Base-by-base conservation (phyloP, 1,139 yeast species). In the Kluyveromyces marxianus region DNA sequence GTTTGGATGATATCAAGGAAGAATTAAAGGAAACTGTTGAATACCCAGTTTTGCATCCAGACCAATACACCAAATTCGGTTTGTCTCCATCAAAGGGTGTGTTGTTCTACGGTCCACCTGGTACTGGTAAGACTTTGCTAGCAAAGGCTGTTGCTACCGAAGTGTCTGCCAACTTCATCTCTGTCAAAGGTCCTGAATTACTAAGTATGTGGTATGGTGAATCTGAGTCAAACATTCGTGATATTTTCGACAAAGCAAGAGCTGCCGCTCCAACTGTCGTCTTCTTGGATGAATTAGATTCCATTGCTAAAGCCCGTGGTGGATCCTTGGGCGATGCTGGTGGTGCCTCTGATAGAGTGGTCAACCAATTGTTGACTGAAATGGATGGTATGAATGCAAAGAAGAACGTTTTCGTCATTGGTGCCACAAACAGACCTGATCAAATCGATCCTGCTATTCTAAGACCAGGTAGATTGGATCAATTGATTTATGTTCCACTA, bases 321-420 rank as follows among this genome's bases (percentile, higher is more conserved):
- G 95, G 88, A 39, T 81, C 89, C 43, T 68, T 70, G 48, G 96
- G 97, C 56, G 97, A 92, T 67, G 95, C 97, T 35, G 97, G 97
- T 62, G 98, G 98, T 55, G 98, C 97, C 14, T 82, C 95, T 41
- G 98, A 92, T 71, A 83, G 98, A 70, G 98, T 92, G 55, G 98
- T 94, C 49, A 92, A 92, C 72, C 98, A 92, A 74, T 80, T 92
- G 64, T 80, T 92, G 68, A 94, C 98, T 7, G 98, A 92, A 73
- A 92, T 92, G 98, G 98, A 92, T 69, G 99, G 99, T 79, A 90
- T 94, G 97, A 92, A 92, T 65, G 96, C 97, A 57, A 92, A 92
- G 76, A 92, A 94, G 81, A 92, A 92, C 63, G 98, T 92, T 41
- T 92, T 94, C 63, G 97, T 92, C 48, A 88, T 92, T 71, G 99